Evolutionary conservation across 495 filamentous ascomycete species (phyloP), one percentile per base, ranked within the genome.

Genomic region (Tuber microsphaerosporum): DNA sequence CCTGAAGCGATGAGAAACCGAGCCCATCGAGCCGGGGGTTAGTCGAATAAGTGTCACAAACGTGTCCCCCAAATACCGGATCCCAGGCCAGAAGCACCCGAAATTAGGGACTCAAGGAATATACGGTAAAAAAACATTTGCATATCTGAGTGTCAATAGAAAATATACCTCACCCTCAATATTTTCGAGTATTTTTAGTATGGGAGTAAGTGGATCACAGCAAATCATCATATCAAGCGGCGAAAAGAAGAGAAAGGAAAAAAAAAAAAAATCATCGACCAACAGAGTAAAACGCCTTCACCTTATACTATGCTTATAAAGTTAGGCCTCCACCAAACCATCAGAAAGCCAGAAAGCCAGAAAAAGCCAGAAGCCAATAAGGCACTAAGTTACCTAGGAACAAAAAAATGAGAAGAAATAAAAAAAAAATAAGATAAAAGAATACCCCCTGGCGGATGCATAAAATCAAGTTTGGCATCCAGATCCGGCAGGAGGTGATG

Each of bases 401-500:
- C 14, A 19, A 6, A 2, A 46, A 19, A 46, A 46, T 1, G 2
- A 34, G 16, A 34, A 7, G 9, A 14, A 16, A 14, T 2, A 56
- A 1, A 2, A 26, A 4, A 16, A 16, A 12, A 12, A 19, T 17
- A 20, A 19, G 3, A 26, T 3, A 56, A 61, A 9, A 12, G 22
- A 75, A 43, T 37, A 43, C 34, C 70, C 73, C 77, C 73, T 75
- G 44, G 76, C 48, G 70, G 39, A 73, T 79, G 77, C 77, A 79
- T 73, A 70, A 43, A 69, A 70, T 74, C 51, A 45, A n/a, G 69
- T 56, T 34, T 34, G 70, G 48, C 42, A 44, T 34, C 56, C 56
- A 44, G 75, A 69, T 72, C 76, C 39, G 70, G 61, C 74, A 79
- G 45, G 44, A 79, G 42, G 42, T 43, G 42, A 5, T 41, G 72